A percentile compares a stretch with the other conserved stretches of the same genome.
Conservation (phyloP, 192 early-diverging fungal species). For the Geranomyces michiganensis region DNA sequence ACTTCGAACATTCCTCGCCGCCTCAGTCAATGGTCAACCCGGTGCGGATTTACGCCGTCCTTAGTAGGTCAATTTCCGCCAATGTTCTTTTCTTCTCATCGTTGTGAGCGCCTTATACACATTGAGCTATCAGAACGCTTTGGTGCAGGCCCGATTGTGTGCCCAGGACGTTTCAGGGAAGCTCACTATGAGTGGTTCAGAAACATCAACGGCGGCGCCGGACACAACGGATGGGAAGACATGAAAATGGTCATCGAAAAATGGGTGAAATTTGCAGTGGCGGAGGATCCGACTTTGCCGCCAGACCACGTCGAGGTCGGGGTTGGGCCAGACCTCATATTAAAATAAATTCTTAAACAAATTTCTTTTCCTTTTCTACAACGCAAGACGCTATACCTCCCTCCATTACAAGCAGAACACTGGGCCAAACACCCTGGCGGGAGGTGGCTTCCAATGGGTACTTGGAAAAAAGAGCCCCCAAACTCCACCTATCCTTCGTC, state of each 20-base stretch:
- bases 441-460: too few relatives aligned
- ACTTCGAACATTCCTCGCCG: constrained; percentile 28
- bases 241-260: constrained; percentile 24
- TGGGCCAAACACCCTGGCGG: too few relatives aligned
- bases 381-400: too few relatives aligned
- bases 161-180: constrained; percentile 29
- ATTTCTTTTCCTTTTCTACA: too few relatives aligned
- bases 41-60: constrained; percentile 26
- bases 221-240: constrained; percentile 16
- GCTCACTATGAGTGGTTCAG: constrained; percentile 40
- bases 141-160: constrained; percentile 26
- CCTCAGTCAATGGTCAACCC: constrained; percentile 30
- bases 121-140: constrained; percentile 35
- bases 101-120: constrained; percentile 34
- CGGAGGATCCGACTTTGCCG: background rate
- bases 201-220: background rate
- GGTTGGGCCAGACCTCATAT: background rate
- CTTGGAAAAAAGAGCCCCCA: too few relatives aligned
- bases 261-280: constrained; percentile 26
- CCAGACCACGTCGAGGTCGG: background rate
- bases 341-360: too few relatives aligned
- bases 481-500: too few relatives aligned
- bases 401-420: too few relatives aligned
- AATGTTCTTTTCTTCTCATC: constrained; percentile 8
- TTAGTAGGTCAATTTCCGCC: constrained; percentile 23